Evolutionary conservation across 768 basidiomycete species (phyloP).

Genomic region (Trametes villosa): DNA sequence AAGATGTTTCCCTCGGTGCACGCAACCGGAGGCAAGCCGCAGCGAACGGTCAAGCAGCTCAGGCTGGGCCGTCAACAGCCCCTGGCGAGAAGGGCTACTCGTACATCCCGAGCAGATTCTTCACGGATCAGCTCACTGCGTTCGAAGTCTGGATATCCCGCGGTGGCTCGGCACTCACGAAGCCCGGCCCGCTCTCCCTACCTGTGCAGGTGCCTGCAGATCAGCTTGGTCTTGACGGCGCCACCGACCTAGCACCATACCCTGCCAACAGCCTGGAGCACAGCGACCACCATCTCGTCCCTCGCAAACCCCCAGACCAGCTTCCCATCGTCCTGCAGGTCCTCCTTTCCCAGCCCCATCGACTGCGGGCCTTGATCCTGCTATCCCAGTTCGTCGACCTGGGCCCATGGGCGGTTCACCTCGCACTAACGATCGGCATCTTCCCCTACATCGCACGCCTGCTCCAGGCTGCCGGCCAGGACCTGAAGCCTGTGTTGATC

Average conservation of each 20-base stretch:
- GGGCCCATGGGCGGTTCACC: slow-evolving; percentile 97
- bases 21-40: slow-evolving; percentile 32
- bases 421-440: slow-evolving; percentile 95
- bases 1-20: slow-evolving; percentile 28
- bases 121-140: slow-evolving; percentile 93
- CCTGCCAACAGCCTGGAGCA: slow-evolving; percentile 25
- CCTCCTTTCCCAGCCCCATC: slow-evolving; percentile 93
- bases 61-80: slow-evolving; percentile 9
- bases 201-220: slow-evolving; percentile 40
- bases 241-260: slow-evolving; percentile 4
- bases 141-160: slow-evolving; percentile 99
- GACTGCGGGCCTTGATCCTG: slow-evolving; percentile 92
- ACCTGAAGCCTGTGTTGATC: slow-evolving; percentile 95
- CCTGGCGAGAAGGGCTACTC: slow-evolving; percentile 55
- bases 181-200: slow-evolving; percentile 73
- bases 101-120: slow-evolving; percentile 90
- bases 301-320: slow-evolving; percentile 93
- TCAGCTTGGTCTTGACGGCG: slow-evolving; percentile 8
- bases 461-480: slow-evolving; percentile 91
- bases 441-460: slow-evolving; percentile 98
- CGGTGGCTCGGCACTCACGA: slow-evolving; percentile 84
- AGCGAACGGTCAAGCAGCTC: slow-evolving; percentile 13
- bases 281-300: slow-evolving; percentile 61
- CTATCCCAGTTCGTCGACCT: slow-evolving; percentile 97
- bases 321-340: slow-evolving; percentile 98